Evolutionary conservation across 2,329 filamentous ascomycete species (phyloP).

Genomic region (Xenosphaeropsis pyriputrescens): DNA sequence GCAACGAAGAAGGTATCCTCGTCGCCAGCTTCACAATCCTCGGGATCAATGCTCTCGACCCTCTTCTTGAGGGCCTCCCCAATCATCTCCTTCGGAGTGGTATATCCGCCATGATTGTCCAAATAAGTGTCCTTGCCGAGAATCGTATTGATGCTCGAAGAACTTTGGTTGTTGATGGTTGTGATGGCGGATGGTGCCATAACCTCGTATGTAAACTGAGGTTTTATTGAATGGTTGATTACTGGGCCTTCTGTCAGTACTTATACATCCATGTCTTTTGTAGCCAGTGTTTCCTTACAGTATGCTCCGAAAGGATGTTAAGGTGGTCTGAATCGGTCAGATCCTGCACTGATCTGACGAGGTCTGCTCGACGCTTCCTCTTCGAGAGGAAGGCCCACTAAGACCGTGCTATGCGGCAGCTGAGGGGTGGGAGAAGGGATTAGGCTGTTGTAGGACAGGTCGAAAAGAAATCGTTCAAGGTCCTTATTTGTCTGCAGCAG

Average conservation of each 20-base stretch:
- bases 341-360: slow-evolving; percentile 82
- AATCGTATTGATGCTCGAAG: slow-evolving; percentile 15
- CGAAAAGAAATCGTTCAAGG: slow-evolving; percentile 34
- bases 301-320: slow-evolving; percentile 43
- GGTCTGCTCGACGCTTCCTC: slow-evolving; percentile 99
- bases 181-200: slow-evolving; percentile 59
- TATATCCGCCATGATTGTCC: slow-evolving; percentile 13
- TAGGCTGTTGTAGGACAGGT: slow-evolving; percentile 32
- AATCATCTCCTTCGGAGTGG: slow-evolving; percentile 62
- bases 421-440: slow-evolving; percentile 51
- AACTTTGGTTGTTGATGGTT: slow-evolving; percentile 25
- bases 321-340: slow-evolving; percentile 88
- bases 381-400: slow-evolving; percentile 96
- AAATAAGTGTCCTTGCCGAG: slow-evolving; percentile 13
- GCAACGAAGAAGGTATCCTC: slow-evolving; percentile 98
- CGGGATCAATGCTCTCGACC: slow-evolving; percentile 70
- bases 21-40: slow-evolving; percentile 79
- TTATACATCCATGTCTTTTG: too few species aligned
- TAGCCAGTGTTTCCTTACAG: too few species aligned
- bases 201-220: slow-evolving; percentile 14
- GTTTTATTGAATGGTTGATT: neutral
- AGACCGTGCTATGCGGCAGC: slow-evolving; percentile 99
- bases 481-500: slow-evolving; percentile 31
- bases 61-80: slow-evolving; percentile 75
- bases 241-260: too few species aligned